Percentiles rank a stretch among this genome's conserved stretches.
Conservation (phyloP, 306 rosid species). For the Phaseolus lunatus region DNA sequence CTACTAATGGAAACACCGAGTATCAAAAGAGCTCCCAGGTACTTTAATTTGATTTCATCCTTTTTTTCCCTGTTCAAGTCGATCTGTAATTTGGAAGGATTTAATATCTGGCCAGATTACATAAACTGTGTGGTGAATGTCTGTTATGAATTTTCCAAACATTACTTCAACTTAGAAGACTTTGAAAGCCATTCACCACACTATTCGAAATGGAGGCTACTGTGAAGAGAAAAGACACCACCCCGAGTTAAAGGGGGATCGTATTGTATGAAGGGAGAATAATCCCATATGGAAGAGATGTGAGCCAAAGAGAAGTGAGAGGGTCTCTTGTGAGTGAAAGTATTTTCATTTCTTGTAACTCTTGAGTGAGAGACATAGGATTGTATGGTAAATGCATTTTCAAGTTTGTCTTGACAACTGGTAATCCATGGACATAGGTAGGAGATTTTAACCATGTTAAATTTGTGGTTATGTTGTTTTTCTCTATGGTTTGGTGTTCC, state of each 20-base stretch:
- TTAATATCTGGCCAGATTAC: not conserved
- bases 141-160: not conserved
- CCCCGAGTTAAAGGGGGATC: not conserved
- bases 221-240: not conserved
- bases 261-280: not conserved
- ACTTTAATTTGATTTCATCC: conserved; percentile 38
- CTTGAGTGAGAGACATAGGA: not conserved
- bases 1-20: conserved; percentile 55
- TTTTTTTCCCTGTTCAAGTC: not conserved
- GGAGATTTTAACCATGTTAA: not conserved
- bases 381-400: not conserved
- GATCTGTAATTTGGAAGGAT: conserved; percentile 18
- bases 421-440: not conserved
- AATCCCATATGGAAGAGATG: not conserved
- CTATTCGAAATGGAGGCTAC: not conserved
- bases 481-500: not conserved
- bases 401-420: not conserved
- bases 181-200: not conserved
- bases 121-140: not conserved
- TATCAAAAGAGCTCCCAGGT: conserved; percentile 71
- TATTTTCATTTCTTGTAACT: not conserved
- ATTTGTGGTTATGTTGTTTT: not conserved
- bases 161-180: not conserved
- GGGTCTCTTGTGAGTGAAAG: not conserved
- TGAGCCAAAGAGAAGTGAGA: conserved; percentile 3